These are phyloP conservation scores for Lumnitzera littorea DNA, from an alignment of 345 rosid genomes.

Conservation along the genomic window DNA sequence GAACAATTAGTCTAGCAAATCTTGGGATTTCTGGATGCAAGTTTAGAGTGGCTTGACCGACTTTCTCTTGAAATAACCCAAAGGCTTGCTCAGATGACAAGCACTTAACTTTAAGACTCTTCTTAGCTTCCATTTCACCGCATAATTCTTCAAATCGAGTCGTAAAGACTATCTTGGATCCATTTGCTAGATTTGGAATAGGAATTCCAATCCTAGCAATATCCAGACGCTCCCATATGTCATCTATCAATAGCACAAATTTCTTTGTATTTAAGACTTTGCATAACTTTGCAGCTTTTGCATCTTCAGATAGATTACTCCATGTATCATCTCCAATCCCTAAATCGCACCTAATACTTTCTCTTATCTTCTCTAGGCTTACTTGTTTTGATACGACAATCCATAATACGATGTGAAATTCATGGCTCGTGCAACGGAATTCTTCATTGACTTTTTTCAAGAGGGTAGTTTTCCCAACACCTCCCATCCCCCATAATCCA, in stretches of 20 bases:
- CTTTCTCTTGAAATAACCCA: slow-evolving; percentile 15
- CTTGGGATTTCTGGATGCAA: slow-evolving; percentile 2
- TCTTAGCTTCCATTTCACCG: slow-evolving; percentile 14
- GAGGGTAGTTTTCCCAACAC: slow-evolving; percentile 18
- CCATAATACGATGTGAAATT: slow-evolving; percentile 14
- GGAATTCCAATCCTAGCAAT: slow-evolving; percentile 15
- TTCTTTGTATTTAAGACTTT: slow-evolving; percentile 7
- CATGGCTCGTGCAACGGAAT: not conserved
- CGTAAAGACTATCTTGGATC: slow-evolving; percentile 16
- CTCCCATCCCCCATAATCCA: slow-evolving; percentile 17
- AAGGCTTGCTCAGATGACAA: slow-evolving; percentile 7
- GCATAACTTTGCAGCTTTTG: not conserved
- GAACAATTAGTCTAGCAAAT: slow-evolving; percentile 2
- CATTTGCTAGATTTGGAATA: not conserved
- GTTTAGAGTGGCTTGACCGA: slow-evolving; percentile 8
- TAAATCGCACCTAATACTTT: not conserved
- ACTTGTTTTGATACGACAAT: slow-evolving; percentile 6
- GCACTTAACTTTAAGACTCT: slow-evolving; percentile 6
- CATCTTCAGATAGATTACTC: not conserved
- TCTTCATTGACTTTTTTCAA: slow-evolving; percentile 12
- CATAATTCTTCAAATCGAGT: slow-evolving; percentile 21
- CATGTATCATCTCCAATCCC: not conserved
- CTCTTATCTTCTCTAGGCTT: not conserved
- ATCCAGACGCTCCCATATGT: slow-evolving; percentile 6
- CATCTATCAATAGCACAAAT: slow-evolving; percentile 18